Base-by-base conservation (phyloP, 164 flowering plant species). In the Malania oleifera region DNA sequence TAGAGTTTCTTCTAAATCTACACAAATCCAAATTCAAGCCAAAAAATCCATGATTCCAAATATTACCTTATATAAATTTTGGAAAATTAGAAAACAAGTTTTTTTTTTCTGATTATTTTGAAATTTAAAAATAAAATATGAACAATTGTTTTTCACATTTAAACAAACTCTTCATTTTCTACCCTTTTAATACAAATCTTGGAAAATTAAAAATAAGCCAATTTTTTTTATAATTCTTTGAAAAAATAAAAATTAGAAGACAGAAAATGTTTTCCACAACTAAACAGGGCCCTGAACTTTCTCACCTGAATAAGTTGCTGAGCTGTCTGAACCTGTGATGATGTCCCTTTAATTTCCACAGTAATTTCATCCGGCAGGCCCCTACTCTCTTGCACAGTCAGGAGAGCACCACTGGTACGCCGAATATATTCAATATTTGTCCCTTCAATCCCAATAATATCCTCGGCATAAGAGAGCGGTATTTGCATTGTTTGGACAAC, bases 401-500 rank as follows among this genome's bases (percentile, higher is more conserved):
- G 74, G 35, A 82, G 73, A 18, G 99, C 97, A 47, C 97, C 93
- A 70, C 97, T 90, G 1, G 82, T 76, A 12, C 87, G 89, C 15
- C 99, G 92, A 50, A 93, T 85, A 58, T 79, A 82, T 9, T 77
- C 96, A 68, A 93, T 93, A 66, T 88, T 93, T 53, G 82, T 62
- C 24, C 99, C 99, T 47, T 77, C 83, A 69, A 81, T 63, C 19
- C 99, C 97, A 73, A 93, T 91, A 19, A 93, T 90, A 60, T 85
- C 93, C 73, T 88, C 99, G 18, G 96, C 96, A 73, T 90, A 90
- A 20, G 83, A 67, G 1, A 93, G 70, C 9, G 99, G 99, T 51
- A 93, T 80, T 79, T 93, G 99, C 97, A 93, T 90, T 29, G 86
- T 86, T 69, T 90, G 92, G 17, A 11, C 5, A 10, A 39, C 5